Percentiles rank a stretch among this genome's conserved stretches.
Evolutionary conservation across 805 yeast genomes (phyloP).

Genomic region (Saccharomyces kudriavzevii): DNA sequence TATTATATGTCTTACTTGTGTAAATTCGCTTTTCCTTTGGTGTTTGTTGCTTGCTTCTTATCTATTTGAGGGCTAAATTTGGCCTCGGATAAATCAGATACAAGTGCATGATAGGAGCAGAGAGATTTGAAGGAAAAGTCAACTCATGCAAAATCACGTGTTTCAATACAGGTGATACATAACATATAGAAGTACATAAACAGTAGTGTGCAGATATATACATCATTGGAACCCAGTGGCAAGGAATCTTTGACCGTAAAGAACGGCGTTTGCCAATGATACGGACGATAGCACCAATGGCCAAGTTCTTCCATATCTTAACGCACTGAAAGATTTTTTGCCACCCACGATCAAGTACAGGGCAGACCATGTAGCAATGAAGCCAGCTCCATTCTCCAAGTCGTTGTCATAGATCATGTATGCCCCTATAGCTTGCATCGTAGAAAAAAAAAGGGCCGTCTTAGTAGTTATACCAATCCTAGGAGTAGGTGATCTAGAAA

Average conservation of each 20-base stretch:
- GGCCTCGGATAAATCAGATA: not conserved
- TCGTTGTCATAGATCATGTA: conserved; percentile 75
- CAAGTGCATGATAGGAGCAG: not conserved
- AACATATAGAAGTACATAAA: not conserved
- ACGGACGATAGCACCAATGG: conserved; percentile 52
- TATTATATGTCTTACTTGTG: not conserved
- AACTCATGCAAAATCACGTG: not conserved
- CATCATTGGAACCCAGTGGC: conserved; percentile 30
- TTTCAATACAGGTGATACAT: not conserved
- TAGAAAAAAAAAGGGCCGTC: conserved; percentile 48
- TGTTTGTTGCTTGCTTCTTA: not conserved
- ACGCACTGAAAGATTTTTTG: conserved; percentile 39
- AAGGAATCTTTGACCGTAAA: conserved; percentile 67
- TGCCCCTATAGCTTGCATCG: conserved; percentile 57
- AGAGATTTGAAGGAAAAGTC: not conserved
- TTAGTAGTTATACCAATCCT: conserved; percentile 29
- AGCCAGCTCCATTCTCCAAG: conserved; percentile 70
- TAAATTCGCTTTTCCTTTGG: not conserved
- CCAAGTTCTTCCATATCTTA: conserved; percentile 50
- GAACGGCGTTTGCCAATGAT: conserved; percentile 52
- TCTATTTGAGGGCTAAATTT: not conserved
- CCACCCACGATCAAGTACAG: conserved; percentile 69
- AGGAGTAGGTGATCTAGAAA: not conserved
- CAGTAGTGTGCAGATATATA: not conserved
- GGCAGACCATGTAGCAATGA: conserved; percentile 72